phyloP scores from a whole-genome alignment of 352 stramenopile genomes.

The Hyaloperonospora brassicae region DNA sequence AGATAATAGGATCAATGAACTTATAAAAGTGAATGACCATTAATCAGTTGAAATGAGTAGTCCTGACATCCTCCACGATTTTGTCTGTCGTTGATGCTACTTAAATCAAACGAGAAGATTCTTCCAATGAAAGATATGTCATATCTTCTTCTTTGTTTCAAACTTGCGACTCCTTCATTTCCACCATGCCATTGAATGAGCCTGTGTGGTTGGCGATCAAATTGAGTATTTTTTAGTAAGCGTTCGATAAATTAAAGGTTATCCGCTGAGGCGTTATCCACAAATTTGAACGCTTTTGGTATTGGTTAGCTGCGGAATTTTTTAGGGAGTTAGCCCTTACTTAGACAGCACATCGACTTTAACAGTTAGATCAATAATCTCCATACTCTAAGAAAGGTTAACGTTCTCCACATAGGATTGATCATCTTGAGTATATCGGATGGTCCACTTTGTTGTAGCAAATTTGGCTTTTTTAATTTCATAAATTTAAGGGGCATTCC shows the following conservation, averaged over 20 bases:
- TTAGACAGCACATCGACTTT: background rate
- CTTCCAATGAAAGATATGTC: no score
- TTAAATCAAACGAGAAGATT: no score
- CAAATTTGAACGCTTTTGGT: background rate
- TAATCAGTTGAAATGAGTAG: no score
- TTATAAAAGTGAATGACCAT: no score
- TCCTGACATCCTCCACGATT: no score
- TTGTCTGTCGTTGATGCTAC: no score
- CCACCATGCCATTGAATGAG: no score
- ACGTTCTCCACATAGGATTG: background rate
- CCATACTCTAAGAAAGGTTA: background rate
- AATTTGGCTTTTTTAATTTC: background rate
- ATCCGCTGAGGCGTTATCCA: background rate
- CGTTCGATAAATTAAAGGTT: background rate
- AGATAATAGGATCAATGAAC: no score
- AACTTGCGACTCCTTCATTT: no score
- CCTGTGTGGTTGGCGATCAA: constrained; percentile 7
- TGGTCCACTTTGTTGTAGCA: background rate
- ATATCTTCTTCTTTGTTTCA: no score
- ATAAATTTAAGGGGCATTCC: background rate
- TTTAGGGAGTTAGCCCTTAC: background rate
- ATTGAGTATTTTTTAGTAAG: background rate
- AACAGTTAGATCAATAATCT: background rate
- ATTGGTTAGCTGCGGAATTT: background rate
- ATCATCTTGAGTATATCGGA: background rate